Conservation (phyloP, 139 green algal genomes). For the Limnomonas spitsbergensis region DNA sequence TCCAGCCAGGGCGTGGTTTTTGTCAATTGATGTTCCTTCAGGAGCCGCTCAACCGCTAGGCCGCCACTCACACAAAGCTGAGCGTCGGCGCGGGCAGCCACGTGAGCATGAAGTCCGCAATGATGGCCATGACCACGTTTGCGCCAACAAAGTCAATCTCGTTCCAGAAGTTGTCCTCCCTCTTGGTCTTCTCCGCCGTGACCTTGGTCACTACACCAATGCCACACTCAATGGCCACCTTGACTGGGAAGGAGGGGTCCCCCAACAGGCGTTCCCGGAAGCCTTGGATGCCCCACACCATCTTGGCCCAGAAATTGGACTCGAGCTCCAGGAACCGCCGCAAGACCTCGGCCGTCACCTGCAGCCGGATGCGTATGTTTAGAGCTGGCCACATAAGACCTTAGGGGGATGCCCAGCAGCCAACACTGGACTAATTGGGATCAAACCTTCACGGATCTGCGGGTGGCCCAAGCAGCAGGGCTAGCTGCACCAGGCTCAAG, state of each 20-base stretch:
- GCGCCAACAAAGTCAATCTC: slow-evolving; percentile 89
- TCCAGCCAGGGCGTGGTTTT: no score
- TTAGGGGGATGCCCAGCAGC: no score
- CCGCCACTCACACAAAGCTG: slow-evolving; percentile 40
- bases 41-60: no score
- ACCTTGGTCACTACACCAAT: slow-evolving; percentile 89
- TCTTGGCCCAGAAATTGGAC: slow-evolving; percentile 42
- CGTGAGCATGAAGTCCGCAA: slow-evolving; percentile 98
- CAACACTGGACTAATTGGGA: no score
- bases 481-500: background rate
- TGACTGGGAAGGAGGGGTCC: slow-evolving; percentile 88
- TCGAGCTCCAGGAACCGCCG: slow-evolving; percentile 75
- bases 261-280: slow-evolving; percentile 91
- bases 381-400: no score
- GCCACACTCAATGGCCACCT: slow-evolving; percentile 81
- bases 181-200: slow-evolving; percentile 83
- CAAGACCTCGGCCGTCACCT: slow-evolving; percentile 61
- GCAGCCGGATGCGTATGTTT: no score
- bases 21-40: no score
- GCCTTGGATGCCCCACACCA: slow-evolving; percentile 65
- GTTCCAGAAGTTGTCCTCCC: slow-evolving; percentile 39
- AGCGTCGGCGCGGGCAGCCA: slow-evolving; percentile 94
- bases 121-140: slow-evolving; percentile 95
- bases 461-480: no score
- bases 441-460: no score